Percentiles rank a stretch among this genome's conserved stretches.
Conservation (phyloP, 225 moss, liverwort and hornwort species). For the Climacium dendroides region DNA sequence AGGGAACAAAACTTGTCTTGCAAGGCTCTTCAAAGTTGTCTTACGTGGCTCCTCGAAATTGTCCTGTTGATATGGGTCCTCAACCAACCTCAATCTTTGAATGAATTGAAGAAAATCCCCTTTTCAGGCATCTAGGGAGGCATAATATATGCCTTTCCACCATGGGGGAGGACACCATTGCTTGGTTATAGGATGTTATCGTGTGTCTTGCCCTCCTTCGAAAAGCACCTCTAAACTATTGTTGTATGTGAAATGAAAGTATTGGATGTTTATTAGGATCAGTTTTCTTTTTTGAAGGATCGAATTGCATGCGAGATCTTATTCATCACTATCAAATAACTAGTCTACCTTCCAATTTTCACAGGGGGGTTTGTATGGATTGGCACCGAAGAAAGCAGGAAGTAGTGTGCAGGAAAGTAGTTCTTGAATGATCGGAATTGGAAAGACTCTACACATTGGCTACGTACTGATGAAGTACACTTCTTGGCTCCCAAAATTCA, state of each 20-base stretch:
- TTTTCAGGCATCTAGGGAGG: fast-evolving
- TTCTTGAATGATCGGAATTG: too few species aligned
- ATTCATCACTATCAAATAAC: neutral
- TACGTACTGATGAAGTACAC: too few species aligned
- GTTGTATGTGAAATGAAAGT: neutral
- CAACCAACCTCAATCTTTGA: fast-evolving
- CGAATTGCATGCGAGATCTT: fast-evolving
- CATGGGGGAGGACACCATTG: neutral
- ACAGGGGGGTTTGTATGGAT: too few species aligned
- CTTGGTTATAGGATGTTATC: neutral
- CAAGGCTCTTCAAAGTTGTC: neutral
- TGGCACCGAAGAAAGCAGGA: too few species aligned
- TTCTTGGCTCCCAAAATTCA: too few species aligned
- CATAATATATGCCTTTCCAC: neutral
- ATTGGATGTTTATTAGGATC: neutral
- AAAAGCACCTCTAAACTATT: neutral
- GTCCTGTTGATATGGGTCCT: neutral
- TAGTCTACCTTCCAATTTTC: neutral
- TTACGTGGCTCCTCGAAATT: neutral
- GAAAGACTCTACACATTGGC: too few species aligned
- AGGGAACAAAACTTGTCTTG: neutral
- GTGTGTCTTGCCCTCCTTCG: neutral
- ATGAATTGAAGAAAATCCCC: fast-evolving
- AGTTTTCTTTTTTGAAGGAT: neutral
- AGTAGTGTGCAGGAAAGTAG: too few species aligned